Conservation (phyloP, 768 basidiomycete species). For the Xerocomus potaroensis region DNA sequence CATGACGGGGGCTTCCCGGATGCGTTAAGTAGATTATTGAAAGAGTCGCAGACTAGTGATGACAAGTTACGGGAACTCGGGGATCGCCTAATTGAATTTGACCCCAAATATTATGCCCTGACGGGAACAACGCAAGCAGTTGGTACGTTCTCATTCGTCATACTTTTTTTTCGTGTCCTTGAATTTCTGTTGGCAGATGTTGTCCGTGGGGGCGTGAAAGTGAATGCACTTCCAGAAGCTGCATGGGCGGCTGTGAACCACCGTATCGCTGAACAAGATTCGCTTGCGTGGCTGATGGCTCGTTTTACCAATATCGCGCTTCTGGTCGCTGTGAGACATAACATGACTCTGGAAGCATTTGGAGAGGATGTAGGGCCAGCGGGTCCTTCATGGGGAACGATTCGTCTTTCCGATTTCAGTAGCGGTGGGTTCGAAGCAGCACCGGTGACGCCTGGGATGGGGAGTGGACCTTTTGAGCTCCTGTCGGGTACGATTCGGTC, state of each 20-base stretch:
- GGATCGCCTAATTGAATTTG: constrained; percentile 18
- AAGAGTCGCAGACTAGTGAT: constrained; percentile 20
- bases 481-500: constrained; percentile 43
- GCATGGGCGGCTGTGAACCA: constrained; percentile 35
- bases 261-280: constrained; percentile 33
- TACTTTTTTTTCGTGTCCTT: constrained; percentile 13
- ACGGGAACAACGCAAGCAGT: constrained; percentile 28
- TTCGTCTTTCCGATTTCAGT: constrained; percentile 37
- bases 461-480: constrained; percentile 36
- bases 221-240: constrained; percentile 44
- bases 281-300: constrained; percentile 7
- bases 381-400: constrained; percentile 31
- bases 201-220: constrained; percentile 40
- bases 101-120: constrained; percentile 14
- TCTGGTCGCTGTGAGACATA: constrained; percentile 30
- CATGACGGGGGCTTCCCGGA: constrained; percentile 34
- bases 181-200: constrained; percentile 34
- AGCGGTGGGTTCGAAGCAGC: constrained; percentile 35
- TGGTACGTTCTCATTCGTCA: constrained; percentile 12
- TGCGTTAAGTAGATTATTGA: constrained; percentile 16
- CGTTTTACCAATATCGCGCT: constrained; percentile 8
- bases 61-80: constrained; percentile 15
- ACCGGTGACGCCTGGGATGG: constrained; percentile 38
- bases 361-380: constrained; percentile 28
- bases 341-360: constrained; percentile 40